Evolutionary conservation across 306 rosid genomes (phyloP), one percentile per base, ranked within the genome.

Genomic region (Alnus glutinosa): DNA sequence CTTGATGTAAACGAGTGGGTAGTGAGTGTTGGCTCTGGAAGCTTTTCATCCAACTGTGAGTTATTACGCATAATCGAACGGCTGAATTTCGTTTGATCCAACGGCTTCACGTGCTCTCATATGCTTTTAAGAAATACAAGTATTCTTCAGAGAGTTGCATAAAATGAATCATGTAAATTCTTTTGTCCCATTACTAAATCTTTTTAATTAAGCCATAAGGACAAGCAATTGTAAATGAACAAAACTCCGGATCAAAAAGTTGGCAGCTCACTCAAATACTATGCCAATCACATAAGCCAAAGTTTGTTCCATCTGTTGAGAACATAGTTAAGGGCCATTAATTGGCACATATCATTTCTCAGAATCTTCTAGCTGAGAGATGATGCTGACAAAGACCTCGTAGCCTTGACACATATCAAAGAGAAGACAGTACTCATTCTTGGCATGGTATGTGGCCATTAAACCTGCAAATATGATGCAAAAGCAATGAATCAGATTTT

Each of bases 371-470:
- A 95, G 64, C 71, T 90, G 94, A 44, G 94, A 75, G 84, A 95
- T 83, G 79, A 95, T 77, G 66, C 97, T 87, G 3, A 70, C 84
- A 69, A 95, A 95, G 34, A 93, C 90, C 71, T 80, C 80, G 77
- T 88, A 95, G 77, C 99, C 99, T 79, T 95, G 97, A 61, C 59
- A 34, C 99, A 93, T 93, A 69, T 93, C 98, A 28, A 91, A 47
- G 49, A 93, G 85, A 55, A 90, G 94, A 82, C 99, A 95, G 78
- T 95, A 93, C 88, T 95, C 99, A 55, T 95, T 93, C 83, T 91
- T 73, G 78, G 97, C 99, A 81, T 95, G 99, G 89, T 95, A 93
- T 13, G 96, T 88, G 50, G 90, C 86, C 94, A 91, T 86, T 73
- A 95, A 80, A 71, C 99, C 99, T 95, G 93, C 44, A 85, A 46